These are phyloP conservation scores for Taiozyma sp. DNA, from an alignment of 1,139 yeast species.

Conservation along the genomic window DNA sequence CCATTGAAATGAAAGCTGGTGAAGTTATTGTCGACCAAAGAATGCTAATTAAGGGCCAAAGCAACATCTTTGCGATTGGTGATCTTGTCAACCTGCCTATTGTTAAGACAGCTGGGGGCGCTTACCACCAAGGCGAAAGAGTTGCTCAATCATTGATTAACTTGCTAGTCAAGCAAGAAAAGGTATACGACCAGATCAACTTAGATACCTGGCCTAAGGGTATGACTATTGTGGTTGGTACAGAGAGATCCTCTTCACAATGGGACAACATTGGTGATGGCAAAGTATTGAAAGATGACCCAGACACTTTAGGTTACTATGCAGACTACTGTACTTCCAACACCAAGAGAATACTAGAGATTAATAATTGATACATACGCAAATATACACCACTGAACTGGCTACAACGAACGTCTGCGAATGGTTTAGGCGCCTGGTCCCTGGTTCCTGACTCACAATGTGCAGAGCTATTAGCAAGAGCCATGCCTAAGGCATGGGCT, in stretches of 20 bases:
- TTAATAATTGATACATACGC: background rate
- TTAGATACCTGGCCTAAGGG: slow-evolving; percentile 16
- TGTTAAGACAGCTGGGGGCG: slow-evolving; percentile 24
- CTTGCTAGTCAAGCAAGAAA: slow-evolving; percentile 8
- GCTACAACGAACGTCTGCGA: too few relatives aligned
- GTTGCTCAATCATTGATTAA: slow-evolving; percentile 17
- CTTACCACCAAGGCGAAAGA: slow-evolving; percentile 18
- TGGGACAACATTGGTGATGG: slow-evolving; percentile 21
- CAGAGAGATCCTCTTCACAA: slow-evolving; percentile 15
- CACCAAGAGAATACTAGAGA: slow-evolving; percentile 10
- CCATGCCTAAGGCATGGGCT: too few relatives aligned
- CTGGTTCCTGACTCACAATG: too few relatives aligned
- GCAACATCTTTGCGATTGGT: slow-evolving; percentile 27
- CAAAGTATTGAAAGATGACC: slow-evolving; percentile 11
- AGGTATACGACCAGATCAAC: slow-evolving; percentile 13
- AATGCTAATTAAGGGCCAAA: slow-evolving; percentile 20
- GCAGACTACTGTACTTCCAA: slow-evolving; percentile 18
- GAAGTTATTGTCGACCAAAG: slow-evolving; percentile 28
- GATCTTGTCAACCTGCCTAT: slow-evolving; percentile 22
- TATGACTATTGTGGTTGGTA: slow-evolving; percentile 23
- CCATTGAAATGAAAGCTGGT: slow-evolving; percentile 18
- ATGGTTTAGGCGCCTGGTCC: too few relatives aligned
- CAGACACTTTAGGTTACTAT: slow-evolving; percentile 12
- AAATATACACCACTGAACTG: background rate
- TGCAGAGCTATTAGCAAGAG: too few relatives aligned